These are phyloP conservation scores for Kalanchoe fedtschenkoi DNA, from an alignment of 164 flowering plant species.

Conservation along the genomic window DNA sequence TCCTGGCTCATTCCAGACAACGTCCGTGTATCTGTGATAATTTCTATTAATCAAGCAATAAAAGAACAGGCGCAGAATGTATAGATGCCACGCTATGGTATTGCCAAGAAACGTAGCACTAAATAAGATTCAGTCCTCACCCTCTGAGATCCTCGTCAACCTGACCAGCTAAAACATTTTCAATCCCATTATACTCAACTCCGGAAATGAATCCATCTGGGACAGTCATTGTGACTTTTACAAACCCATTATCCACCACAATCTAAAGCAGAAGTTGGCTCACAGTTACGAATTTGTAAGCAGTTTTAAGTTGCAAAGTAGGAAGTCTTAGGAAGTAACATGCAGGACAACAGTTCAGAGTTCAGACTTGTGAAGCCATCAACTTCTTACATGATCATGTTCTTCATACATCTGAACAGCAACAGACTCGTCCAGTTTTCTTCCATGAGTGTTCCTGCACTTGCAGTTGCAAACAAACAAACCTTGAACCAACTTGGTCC, in stretches of 20 bases:
- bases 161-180: conserved; percentile 2
- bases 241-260: conserved; percentile 4
- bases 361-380: not conserved
- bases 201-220: conserved; percentile 3
- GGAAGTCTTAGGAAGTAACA: no score
- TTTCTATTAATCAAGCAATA: not conserved
- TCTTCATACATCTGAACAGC: not conserved
- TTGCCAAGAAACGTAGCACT: not conserved
- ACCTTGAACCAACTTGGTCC: no score
- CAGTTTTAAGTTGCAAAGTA: no score
- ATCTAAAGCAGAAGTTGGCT: not conserved
- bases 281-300: not conserved
- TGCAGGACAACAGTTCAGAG: no score
- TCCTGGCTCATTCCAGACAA: conserved; percentile 7
- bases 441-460: not conserved
- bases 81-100: not conserved
- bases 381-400: not conserved
- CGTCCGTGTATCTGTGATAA: not conserved
- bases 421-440: not conserved
- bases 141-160: conserved; percentile 4
- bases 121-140: not conserved
- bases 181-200: conserved; percentile 3
- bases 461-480: no score
- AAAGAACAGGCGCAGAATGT: not conserved
- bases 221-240: conserved; percentile 1